Conservation (phyloP, 257 asterid genomes). For the Anisodus acutangulus region DNA sequence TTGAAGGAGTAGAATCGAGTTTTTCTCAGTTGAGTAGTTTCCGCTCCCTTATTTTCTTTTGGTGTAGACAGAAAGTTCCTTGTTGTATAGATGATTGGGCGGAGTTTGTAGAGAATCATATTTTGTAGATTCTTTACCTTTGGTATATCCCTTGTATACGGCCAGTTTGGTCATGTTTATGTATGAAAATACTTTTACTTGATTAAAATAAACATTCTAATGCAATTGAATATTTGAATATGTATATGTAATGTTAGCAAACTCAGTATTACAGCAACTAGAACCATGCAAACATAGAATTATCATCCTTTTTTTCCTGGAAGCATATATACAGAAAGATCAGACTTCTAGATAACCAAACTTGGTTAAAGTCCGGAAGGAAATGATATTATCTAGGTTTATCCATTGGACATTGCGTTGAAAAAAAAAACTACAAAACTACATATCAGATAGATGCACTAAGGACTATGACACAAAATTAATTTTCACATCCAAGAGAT, state of each 20-base stretch:
- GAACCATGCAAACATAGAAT: not conserved
- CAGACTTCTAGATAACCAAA: constrained; percentile 7
- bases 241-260: not conserved
- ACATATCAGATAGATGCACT: constrained; percentile 17
- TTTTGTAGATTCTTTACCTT: no score
- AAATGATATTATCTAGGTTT: not conserved
- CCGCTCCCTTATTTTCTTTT: no score
- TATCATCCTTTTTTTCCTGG: not conserved
- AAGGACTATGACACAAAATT: not conserved
- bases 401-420: constrained; percentile 4
- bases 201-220: not conserved
- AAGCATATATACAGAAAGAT: constrained; percentile 11
- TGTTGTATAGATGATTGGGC: no score
- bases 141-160: no score
- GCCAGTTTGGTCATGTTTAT: no score
- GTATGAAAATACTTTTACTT: no score
- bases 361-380: not conserved
- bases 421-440: not conserved
- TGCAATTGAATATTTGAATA: not conserved
- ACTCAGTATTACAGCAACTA: constrained; percentile 19
- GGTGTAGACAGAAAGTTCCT: no score
- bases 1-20: no score
- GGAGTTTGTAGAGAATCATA: no score
- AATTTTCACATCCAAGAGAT: constrained; percentile 17
- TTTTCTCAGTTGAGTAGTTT: no score